Base-by-base conservation (phyloP, 305 asterid genomes). In the Ilex paraguariensis region DNA sequence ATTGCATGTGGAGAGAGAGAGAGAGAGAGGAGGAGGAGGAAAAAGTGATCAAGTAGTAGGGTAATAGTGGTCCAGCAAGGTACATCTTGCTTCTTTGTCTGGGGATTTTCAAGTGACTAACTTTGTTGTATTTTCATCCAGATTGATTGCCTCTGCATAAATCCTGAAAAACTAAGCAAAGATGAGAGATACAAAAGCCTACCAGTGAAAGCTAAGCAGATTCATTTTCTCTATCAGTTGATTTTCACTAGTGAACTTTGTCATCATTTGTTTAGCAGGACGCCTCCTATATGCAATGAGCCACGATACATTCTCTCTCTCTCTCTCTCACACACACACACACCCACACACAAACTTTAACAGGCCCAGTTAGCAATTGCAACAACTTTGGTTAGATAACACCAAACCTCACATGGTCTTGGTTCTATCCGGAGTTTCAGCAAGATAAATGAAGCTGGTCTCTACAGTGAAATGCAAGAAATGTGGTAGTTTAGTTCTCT, bases 351-450 rank as follows among this genome's bases (percentile, higher is more conserved):
- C 42, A 36, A 4, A 36, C 6, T 8, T 36, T 54, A 65, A 66
- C 54, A 31, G 44, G 64, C 53, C 52, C 28, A 60, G 42, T 3
- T 59, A 56, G 59, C 42, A 36, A 36, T 36, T 5, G 61, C 12
- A 50, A 51, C 59, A 63, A 55, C 63, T 63, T 57, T 76, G 13
- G 15, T 57, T 56, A 61, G 61, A 30, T 64, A 31, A 58, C 63
- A 67, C 62, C 63, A 45, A 71, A 65, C 56, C 69, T 68, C 83
- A 83, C 82, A 80, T 78, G 84, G 77, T 77, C 59, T 68, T 70
- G 53, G 13, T 44, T 17, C 13, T 55, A 58, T 42, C 28, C 33
- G 12, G 48, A 5, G 9, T 33, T 32, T 42, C 33, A 10, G 54
- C 32, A 45, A 58, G 14, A 49, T 21, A 21, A 21, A 21, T 21